These are phyloP conservation scores for Blepharisma japonicum DNA, from an alignment of 73 alveolate species.

Conservation along the genomic window DNA sequence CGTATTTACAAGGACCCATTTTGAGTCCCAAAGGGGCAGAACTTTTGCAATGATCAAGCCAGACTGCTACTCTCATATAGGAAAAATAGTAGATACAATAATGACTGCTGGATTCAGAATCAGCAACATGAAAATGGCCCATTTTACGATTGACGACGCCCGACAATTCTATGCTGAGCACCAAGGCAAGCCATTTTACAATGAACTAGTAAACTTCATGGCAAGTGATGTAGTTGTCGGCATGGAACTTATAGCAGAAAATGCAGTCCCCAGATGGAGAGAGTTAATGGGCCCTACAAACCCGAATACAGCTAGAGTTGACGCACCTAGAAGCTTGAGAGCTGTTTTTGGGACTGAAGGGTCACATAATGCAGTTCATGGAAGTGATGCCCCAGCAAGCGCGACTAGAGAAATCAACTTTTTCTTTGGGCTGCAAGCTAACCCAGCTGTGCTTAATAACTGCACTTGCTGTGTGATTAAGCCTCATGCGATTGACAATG, in stretches of 20 bases:
- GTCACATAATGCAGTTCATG: slow-evolving; percentile 94
- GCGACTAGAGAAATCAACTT: slow-evolving; percentile 85
- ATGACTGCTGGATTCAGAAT: slow-evolving; percentile 81
- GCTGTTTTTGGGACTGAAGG: slow-evolving; percentile 95
- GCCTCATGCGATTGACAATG: slow-evolving; percentile 91
- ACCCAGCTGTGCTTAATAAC: slow-evolving; percentile 81
- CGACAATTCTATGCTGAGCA: slow-evolving; percentile 78
- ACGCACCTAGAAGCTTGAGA: slow-evolving; percentile 88
- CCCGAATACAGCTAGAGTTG: slow-evolving; percentile 78
- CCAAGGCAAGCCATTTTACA: slow-evolving; percentile 87
- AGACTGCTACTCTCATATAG: slow-evolving; percentile 90
- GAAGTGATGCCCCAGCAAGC: slow-evolving; percentile 84
- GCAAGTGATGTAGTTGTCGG: slow-evolving; percentile 93
- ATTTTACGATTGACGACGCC: slow-evolving; percentile 71
- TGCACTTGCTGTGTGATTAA: slow-evolving; percentile 92
- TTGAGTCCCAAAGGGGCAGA: slow-evolving; percentile 65
- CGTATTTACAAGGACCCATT: slow-evolving; percentile 79
- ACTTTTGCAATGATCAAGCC: slow-evolving; percentile 98
- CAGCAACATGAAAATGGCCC: slow-evolving; percentile 87
- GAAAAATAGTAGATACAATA: slow-evolving; percentile 82
- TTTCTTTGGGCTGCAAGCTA: slow-evolving; percentile 69
- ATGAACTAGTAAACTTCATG: slow-evolving; percentile 73
- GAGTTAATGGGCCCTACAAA: slow-evolving; percentile 93
- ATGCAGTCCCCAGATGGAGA: slow-evolving; percentile 89
- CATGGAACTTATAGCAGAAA: slow-evolving; percentile 87